Base-by-base conservation (phyloP, 306 rosid genomes). In the Rosa lucieae region DNA sequence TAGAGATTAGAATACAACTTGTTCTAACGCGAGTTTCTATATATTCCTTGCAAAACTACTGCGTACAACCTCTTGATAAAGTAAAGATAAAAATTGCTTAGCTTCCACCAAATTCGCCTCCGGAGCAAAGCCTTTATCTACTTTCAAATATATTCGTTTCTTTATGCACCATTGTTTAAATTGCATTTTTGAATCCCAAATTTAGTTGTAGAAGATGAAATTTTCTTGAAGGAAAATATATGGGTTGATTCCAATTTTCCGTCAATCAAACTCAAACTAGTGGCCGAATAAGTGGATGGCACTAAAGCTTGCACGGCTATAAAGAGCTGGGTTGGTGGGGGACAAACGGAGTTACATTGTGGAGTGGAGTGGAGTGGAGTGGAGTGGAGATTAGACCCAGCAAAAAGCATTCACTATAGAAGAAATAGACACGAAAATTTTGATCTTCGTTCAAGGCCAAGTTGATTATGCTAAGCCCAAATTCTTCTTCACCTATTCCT, bases 301-400 rank as follows among this genome's bases (percentile, higher is more conserved):
- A 75, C 79, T 46, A 47, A 14, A 44, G 67, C 14, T 18, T 67
- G 56, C 56, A 44, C 69, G 69, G 76, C 32, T 26, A 65, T 23
- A 78, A 66, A 61, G 68, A 10, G 79, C 26, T 37, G 62, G 73
- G 80, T 77, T 77, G 86, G 86, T 85, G 83, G 86, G 86, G 65
- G 84, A 85, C 87, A 83, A 76, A 83, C 70, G 44, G 73, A 63
- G 81, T 83, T 88, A 42, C 67, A 46, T 46, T 72, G 52, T 48
- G 65, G 43, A 66, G 69, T 72, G 49, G 18, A 65, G 8, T 29
- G 49, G 18, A 65, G 8, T 29, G 49, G 18, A 65, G 8, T 29
- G 39, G 29, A 65, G 0, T n/a, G 0, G 62, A 15, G 69, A 65
- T 32, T 14, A 65, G 21, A 63, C 43, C 69, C n/a, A 29, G 69